Evolutionary conservation across 164 flowering plant genomes (phyloP), one percentile per base, ranked within the genome.

Genomic region (Warburgia ugandensis): DNA sequence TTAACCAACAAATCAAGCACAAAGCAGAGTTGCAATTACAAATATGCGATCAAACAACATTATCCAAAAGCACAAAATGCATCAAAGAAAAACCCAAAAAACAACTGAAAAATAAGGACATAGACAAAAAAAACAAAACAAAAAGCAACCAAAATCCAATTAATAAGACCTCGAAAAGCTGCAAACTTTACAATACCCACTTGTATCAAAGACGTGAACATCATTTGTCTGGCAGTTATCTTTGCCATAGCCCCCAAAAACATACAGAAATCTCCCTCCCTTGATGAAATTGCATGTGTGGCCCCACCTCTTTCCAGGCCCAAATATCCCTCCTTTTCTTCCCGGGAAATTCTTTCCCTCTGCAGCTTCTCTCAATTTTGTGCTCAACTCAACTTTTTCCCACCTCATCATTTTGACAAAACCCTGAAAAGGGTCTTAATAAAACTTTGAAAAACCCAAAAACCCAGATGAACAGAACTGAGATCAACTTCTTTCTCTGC

Each of bases 291-390:
- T 92, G 68, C 94, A 87, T 21, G 98, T 83, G 70, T 92, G 98
- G 4, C 98, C 98, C 98, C 98, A 92, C 63, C 94, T 78, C 67
- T 65, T 79, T 31, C 96, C 96, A 10, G 98, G 96, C 69, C 87
- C 92, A 26, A 60, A 49, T 41, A 52, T 44, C 47, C 59, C 73
- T 13, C 60, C 63, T 21, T 38, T 45, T 35, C 54, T 25, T 7
- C 62, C 73, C 28, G 64, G 66, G 13, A 67, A 57, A 42, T 64
- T 65, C 63, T 45, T 61, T 48, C 54, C 69, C 23, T 69, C 73
- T 4, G 45, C 55, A 22, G 53, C 54, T 26, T 65, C 69, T 54
- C 39, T 54, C 47, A 50, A 50, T 41, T 52, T 58, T 13, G 16
- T 30, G 17, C 17, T 60, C 50, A 53, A 22, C 52, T 64, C 32